These are phyloP conservation scores for Parasitella parasitica DNA, from an alignment of 371 early-diverging fungal species.

Conservation along the genomic window DNA sequence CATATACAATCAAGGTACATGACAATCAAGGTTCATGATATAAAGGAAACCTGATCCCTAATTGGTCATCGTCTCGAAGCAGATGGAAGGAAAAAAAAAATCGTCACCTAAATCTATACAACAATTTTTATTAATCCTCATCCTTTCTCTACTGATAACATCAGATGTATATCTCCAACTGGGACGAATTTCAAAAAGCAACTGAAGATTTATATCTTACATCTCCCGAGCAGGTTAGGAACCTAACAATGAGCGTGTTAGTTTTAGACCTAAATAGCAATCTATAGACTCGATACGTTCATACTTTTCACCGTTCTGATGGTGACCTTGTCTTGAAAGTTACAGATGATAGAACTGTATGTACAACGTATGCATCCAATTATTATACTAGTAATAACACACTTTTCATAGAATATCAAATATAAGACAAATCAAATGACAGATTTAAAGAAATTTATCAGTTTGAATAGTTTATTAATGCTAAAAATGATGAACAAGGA, in stretches of 20 bases:
- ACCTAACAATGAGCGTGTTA: background rate
- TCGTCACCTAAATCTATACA: background rate
- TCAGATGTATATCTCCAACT: constrained; percentile 48
- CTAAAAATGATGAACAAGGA: constrained; percentile 66
- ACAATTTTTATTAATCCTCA: background rate
- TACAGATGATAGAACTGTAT: constrained; percentile 67
- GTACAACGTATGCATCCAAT: background rate
- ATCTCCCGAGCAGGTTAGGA: constrained; percentile 61
- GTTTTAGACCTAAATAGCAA: background rate
- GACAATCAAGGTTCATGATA: background rate
- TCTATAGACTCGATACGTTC: constrained; percentile 76
- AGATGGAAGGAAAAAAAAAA: constrained; percentile 2
- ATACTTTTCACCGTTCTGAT: constrained; percentile 68
- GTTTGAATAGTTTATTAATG: constrained; percentile 65
- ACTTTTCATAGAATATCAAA: constrained; percentile 51
- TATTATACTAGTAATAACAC: background rate
- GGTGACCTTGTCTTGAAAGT: constrained; percentile 77
- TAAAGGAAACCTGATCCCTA: background rate
- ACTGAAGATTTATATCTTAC: constrained; percentile 67
- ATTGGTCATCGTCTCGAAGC: background rate
- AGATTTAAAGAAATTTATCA: constrained; percentile 75
- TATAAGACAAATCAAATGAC: constrained; percentile 72
- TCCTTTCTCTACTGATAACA: background rate
- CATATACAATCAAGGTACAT: background rate
- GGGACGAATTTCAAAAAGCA: constrained; percentile 79